Evolutionary conservation across 2,329 filamentous ascomycete genomes (phyloP).

Genomic region (Calonectria multiphialidica): DNA sequence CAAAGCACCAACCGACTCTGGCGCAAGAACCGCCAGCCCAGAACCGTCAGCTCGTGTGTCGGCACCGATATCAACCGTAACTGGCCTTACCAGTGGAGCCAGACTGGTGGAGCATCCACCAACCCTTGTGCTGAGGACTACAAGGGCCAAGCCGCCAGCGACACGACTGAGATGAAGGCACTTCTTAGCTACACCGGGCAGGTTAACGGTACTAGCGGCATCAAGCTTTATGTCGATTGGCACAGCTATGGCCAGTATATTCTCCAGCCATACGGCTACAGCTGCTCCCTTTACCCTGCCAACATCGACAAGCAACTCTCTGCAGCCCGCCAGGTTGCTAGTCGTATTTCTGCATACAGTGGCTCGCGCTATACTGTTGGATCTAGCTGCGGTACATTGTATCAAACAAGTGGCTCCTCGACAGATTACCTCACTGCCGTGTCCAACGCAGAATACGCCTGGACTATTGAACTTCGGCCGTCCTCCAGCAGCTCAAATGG

Average conservation of each 20-base stretch:
- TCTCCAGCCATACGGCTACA: constrained; percentile 70
- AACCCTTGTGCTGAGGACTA: constrained; percentile 65
- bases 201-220: constrained; percentile 48
- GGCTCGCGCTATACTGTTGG: constrained; percentile 48
- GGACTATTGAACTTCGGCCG: constrained; percentile 54
- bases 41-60: constrained; percentile 55
- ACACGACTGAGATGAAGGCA: constrained; percentile 64
- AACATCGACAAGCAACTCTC: constrained; percentile 59
- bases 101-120: constrained; percentile 61
- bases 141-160: constrained; percentile 55
- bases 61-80: constrained; percentile 71
- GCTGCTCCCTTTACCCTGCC: constrained; percentile 57
- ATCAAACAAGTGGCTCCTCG: constrained; percentile 63
- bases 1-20: constrained; percentile 69
- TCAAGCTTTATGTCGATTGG: constrained; percentile 74
- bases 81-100: constrained; percentile 68
- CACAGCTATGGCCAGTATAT: constrained; percentile 74
- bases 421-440: constrained; percentile 60
- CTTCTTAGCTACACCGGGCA: constrained; percentile 53
- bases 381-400: constrained; percentile 71
- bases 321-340: constrained; percentile 51
- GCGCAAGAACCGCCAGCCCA: constrained; percentile 69
- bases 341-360: constrained; percentile 18
- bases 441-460: constrained; percentile 55
- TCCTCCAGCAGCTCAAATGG: constrained; percentile 49